phyloP scores from a whole-genome alignment of 2,329 filamentous ascomycete genomes.

The Penicillium verrucosum region DNA sequence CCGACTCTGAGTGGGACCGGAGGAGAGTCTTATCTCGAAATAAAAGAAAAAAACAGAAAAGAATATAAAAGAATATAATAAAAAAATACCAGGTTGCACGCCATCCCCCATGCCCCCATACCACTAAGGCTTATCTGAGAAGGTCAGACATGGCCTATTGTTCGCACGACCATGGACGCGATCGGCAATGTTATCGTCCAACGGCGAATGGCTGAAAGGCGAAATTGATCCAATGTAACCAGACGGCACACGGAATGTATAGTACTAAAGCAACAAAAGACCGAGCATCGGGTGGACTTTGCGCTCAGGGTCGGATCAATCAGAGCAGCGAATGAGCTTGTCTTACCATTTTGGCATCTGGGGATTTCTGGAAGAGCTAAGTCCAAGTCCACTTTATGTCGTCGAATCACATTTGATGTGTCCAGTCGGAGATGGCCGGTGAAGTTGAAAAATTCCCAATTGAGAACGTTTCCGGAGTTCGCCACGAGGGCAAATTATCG shows the following conservation, averaged over 20 bases:
- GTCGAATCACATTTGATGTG: constrained; percentile 8
- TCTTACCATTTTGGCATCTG: constrained; percentile 2
- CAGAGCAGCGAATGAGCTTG: background rate
- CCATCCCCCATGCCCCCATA: background rate
- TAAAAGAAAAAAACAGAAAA: constrained; percentile 4
- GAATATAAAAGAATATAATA: background rate
- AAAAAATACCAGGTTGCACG: background rate
- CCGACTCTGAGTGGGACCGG: constrained; percentile 19
- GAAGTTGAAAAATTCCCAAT: constrained; percentile 7
- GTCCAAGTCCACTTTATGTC: constrained; percentile 11
- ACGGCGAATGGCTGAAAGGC: constrained; percentile 8
- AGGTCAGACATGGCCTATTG: constrained; percentile 17
- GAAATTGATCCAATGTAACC: constrained; percentile 27
- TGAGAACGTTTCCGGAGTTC: background rate
- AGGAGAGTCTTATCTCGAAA: background rate
- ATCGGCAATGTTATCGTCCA: constrained; percentile 17
- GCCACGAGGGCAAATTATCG: background rate
- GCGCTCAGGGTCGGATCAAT: constrained; percentile 6
- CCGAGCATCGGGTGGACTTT: background rate
- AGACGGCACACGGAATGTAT: constrained; percentile 16
- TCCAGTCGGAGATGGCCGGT: constrained; percentile 17
- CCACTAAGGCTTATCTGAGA: constrained; percentile 10
- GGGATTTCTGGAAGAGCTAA: constrained; percentile 13
- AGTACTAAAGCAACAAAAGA: background rate
- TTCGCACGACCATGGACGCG: constrained; percentile 22